Percentiles rank a stretch among this genome's conserved stretches.
These are phyloP conservation scores for Pichia sp. DNA, from an alignment of 1,139 yeast genomes.

Conservation along the genomic window DNA sequence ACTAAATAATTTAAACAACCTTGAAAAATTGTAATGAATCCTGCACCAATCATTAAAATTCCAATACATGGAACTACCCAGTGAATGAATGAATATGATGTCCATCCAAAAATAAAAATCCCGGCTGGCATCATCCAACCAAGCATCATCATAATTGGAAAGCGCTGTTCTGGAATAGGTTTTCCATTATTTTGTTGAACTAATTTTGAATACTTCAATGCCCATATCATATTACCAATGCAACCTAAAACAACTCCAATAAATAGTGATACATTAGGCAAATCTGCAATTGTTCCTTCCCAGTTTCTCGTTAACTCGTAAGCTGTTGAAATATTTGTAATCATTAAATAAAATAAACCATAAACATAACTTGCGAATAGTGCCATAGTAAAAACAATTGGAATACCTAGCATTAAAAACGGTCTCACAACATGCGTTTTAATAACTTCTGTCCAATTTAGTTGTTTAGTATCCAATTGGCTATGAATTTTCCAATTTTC, in stretches of 20 bases:
- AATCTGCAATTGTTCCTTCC: slow-evolving; percentile 40
- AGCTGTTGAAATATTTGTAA: slow-evolving; percentile 35
- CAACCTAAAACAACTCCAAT: slow-evolving; percentile 55
- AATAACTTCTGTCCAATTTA: slow-evolving; percentile 33
- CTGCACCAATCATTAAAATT: slow-evolving; percentile 55
- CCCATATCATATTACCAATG: slow-evolving; percentile 32
- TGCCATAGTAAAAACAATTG: slow-evolving; percentile 38
- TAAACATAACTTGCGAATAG: slow-evolving; percentile 40
- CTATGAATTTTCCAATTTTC: slow-evolving; percentile 6
- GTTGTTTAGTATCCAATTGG: slow-evolving; percentile 37
- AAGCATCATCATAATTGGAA: slow-evolving; percentile 44
- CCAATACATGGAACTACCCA: slow-evolving; percentile 75
- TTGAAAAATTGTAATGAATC: slow-evolving; percentile 33
- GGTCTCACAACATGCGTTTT: slow-evolving; percentile 37
- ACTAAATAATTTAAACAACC: slow-evolving; percentile 45
- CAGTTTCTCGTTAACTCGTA: slow-evolving; percentile 33
- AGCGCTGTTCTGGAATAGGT: slow-evolving; percentile 54
- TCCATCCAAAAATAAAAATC: slow-evolving; percentile 75
- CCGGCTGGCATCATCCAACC: slow-evolving; percentile 59
- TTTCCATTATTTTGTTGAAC: slow-evolving; percentile 33
- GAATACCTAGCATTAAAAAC: slow-evolving; percentile 39
- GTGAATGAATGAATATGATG: slow-evolving; percentile 49
- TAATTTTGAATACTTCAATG: slow-evolving; percentile 31
- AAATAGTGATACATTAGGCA: slow-evolving; percentile 53
- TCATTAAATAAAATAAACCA: slow-evolving; percentile 38